phyloP scores from a whole-genome alignment of 768 basidiomycete genomes.

The Cyclocybe aegerita region DNA sequence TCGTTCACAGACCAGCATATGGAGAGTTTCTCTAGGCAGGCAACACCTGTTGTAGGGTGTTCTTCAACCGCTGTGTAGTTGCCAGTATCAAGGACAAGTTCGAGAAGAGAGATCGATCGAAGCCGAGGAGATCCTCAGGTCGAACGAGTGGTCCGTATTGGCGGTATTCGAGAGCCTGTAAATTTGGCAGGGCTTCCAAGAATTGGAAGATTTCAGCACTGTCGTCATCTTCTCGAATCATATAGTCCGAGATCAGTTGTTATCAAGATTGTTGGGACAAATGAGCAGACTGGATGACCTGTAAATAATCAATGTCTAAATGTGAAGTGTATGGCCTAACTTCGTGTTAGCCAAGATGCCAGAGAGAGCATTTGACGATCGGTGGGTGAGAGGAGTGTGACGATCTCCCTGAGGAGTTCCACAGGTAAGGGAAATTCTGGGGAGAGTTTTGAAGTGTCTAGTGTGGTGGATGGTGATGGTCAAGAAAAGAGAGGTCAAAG shows the following conservation, averaged over 20 bases:
- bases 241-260: neutral
- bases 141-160: neutral
- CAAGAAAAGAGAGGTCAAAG: no score
- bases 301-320: slow-evolving; percentile 4
- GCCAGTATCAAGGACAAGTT: neutral
- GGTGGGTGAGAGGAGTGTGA: neutral
- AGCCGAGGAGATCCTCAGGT: slow-evolving; percentile 1
- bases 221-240: neutral
- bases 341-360: slow-evolving; percentile 1
- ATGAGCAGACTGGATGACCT: slow-evolving; percentile 3
- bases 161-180: slow-evolving; percentile 1
- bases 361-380: slow-evolving; percentile 8
- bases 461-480: no score
- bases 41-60: neutral
- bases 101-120: slow-evolving; percentile 2
- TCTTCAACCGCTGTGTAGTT: neutral
- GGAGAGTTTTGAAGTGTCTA: no score
- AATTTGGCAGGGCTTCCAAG: slow-evolving; percentile 4
- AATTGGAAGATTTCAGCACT: slow-evolving; percentile 1
- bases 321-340: neutral
- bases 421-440: neutral
- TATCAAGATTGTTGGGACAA: neutral
- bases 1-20: slow-evolving; percentile 3
- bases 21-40: slow-evolving; percentile 5
- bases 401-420: slow-evolving; percentile 10